Conservation (phyloP, 1,139 yeast species). For the Candida mesenterica region DNA sequence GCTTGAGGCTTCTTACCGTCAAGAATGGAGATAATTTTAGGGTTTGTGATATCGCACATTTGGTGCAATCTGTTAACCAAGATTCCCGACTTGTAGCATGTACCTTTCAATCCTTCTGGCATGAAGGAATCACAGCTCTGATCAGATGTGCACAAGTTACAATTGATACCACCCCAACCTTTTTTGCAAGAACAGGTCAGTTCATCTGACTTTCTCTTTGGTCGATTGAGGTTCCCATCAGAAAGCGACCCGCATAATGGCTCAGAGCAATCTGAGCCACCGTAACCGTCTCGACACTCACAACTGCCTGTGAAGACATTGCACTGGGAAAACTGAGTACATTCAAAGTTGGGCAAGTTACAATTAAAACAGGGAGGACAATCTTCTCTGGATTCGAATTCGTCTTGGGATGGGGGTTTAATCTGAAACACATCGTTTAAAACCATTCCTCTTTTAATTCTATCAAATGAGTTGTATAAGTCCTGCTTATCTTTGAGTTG, state of each 20-base stretch:
- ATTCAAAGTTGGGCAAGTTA: slow-evolving; percentile 83
- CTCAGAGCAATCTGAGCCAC: slow-evolving; percentile 86
- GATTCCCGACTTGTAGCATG: slow-evolving; percentile 88
- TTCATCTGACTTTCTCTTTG: slow-evolving; percentile 49
- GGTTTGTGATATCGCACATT: slow-evolving; percentile 92
- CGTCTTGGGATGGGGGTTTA: slow-evolving; percentile 12
- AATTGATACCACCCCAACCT: slow-evolving; percentile 95
- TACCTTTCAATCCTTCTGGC: slow-evolving; percentile 86
- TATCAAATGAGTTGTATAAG: slow-evolving; percentile 20
- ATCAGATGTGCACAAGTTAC: slow-evolving; percentile 77
- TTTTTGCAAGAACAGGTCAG: slow-evolving; percentile 64
- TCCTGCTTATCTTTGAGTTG: neutral
- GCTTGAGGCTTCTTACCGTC: slow-evolving; percentile 86
- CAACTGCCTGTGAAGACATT: slow-evolving; percentile 87
- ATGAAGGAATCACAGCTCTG: slow-evolving; percentile 78
- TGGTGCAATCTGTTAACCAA: slow-evolving; percentile 79
- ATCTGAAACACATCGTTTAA: slow-evolving; percentile 28
- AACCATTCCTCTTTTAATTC: slow-evolving; percentile 24
- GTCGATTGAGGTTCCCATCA: slow-evolving; percentile 62
- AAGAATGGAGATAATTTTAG: slow-evolving; percentile 76
- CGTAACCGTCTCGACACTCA: slow-evolving; percentile 90
- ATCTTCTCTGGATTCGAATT: slow-evolving; percentile 8
- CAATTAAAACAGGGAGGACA: slow-evolving; percentile 89
- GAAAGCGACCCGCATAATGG: slow-evolving; percentile 86
- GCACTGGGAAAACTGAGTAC: slow-evolving; percentile 86